A percentile compares a stretch with the other conserved stretches of the same genome.
phyloP scores from a whole-genome alignment of 2,329 filamentous ascomycete genomes.

The Cryoendolithus antarcticus region DNA sequence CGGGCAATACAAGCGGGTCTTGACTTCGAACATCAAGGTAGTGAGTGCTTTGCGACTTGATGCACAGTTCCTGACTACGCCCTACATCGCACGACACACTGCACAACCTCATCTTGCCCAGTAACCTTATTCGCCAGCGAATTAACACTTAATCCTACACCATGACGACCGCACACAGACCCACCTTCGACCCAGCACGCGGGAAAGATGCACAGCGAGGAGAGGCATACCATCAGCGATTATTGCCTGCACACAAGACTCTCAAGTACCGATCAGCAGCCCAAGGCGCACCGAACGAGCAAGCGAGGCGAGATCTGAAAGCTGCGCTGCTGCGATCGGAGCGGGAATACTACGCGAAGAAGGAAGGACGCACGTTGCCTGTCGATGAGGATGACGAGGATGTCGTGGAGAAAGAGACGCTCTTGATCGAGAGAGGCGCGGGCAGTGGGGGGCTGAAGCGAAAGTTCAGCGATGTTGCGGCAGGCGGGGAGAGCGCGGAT shows the following conservation, averaged over 20 bases:
- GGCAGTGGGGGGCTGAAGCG: slow-evolving; percentile 21
- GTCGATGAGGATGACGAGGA: slow-evolving; percentile 22
- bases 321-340: slow-evolving; percentile 85
- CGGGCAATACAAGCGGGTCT: too few relatives aligned
- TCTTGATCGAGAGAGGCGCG: slow-evolving; percentile 39
- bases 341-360: slow-evolving; percentile 75
- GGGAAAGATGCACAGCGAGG: slow-evolving; percentile 92
- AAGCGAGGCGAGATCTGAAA: slow-evolving; percentile 62
- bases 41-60: too few relatives aligned
- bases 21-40: too few relatives aligned
- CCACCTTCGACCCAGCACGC: slow-evolving; percentile 89
- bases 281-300: slow-evolving; percentile 72
- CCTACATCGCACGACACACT: too few relatives aligned
- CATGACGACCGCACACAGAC: slow-evolving; percentile 55
- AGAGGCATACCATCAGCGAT: slow-evolving; percentile 88
- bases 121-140: too few relatives aligned
- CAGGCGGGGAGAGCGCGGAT: slow-evolving; percentile 40
- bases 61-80: too few relatives aligned
- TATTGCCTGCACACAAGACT: slow-evolving; percentile 83
- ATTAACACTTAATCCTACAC: slow-evolving; percentile 10
- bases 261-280: slow-evolving; percentile 84
- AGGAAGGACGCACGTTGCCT: slow-evolving; percentile 46
- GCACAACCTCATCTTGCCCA: too few relatives aligned
- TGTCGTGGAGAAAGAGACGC: slow-evolving; percentile 11
- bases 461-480: slow-evolving; percentile 32